A percentile compares a stretch with the other conserved stretches of the same genome.
phyloP scores from a whole-genome alignment of 2,329 filamentous ascomycete species.

The Colletotrichum truncatum region DNA sequence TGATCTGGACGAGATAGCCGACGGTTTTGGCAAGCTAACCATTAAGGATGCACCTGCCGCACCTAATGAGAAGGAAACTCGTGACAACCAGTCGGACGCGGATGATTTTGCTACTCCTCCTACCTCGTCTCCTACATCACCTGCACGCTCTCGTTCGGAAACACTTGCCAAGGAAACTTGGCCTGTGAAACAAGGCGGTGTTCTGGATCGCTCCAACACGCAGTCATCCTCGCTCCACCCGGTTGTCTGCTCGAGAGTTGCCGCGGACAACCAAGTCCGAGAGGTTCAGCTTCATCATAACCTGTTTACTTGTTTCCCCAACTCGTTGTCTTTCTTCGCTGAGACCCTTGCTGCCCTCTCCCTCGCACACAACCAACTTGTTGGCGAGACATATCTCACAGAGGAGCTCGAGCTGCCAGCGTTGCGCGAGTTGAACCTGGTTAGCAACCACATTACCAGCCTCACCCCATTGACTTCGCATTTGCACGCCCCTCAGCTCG shows the following conservation, averaged over 20 bases:
- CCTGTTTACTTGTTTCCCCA: slow-evolving; percentile 74
- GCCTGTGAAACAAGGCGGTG: slow-evolving; percentile 66
- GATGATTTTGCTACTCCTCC: slow-evolving; percentile 68
- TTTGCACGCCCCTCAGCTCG: slow-evolving; percentile 78
- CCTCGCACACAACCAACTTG: slow-evolving; percentile 78
- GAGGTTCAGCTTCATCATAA: slow-evolving; percentile 82
- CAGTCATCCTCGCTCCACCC: slow-evolving; percentile 69
- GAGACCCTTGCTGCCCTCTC: slow-evolving; percentile 77
- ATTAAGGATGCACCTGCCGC: slow-evolving; percentile 6
- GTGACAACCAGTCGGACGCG: slow-evolving; percentile 59
- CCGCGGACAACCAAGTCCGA: slow-evolving; percentile 59
- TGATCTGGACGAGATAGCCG: slow-evolving; percentile 44
- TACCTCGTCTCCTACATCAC: slow-evolving; percentile 61
- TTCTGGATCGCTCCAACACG: slow-evolving; percentile 76
- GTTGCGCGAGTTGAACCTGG: slow-evolving; percentile 80
- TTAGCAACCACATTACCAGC: slow-evolving; percentile 77
- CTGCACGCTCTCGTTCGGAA: slow-evolving; percentile 56
- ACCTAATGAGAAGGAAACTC: slow-evolving; percentile 42
- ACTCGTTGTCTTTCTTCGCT: slow-evolving; percentile 76
- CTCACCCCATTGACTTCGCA: slow-evolving; percentile 72
- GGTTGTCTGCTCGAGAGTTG: slow-evolving; percentile 64
- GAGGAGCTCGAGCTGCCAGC: slow-evolving; percentile 75
- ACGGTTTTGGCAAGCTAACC: slow-evolving; percentile 18
- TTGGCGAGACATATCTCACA: slow-evolving; percentile 71
- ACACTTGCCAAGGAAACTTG: slow-evolving; percentile 59